phyloP scores from a whole-genome alignment of 345 rosid species.

The Hirschfeldia incana region DNA sequence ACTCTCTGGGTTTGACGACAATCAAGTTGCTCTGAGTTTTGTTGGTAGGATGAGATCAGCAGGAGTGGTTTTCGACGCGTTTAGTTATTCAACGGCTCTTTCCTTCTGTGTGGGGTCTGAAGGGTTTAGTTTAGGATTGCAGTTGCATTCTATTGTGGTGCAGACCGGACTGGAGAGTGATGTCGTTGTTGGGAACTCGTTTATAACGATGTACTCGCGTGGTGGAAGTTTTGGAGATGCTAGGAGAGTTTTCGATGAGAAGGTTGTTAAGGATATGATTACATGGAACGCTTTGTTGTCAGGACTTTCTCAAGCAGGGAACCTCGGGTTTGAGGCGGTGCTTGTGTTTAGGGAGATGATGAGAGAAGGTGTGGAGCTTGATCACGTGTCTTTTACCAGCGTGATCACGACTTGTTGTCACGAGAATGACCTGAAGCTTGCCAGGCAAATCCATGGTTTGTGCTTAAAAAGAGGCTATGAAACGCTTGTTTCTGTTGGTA shows the following conservation, averaged over 20 bases:
- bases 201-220: constrained; percentile 69
- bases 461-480: constrained; percentile 64
- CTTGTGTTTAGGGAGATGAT: constrained; percentile 58
- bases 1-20: constrained; percentile 67
- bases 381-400: constrained; percentile 81
- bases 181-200: constrained; percentile 72
- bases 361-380: constrained; percentile 62
- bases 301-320: constrained; percentile 72
- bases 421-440: constrained; percentile 58
- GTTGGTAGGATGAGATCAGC: constrained; percentile 52
- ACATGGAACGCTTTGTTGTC: constrained; percentile 89
- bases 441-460: constrained; percentile 78
- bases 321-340: constrained; percentile 57
- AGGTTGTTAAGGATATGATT: constrained; percentile 64
- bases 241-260: constrained; percentile 63
- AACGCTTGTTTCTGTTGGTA: constrained; percentile 60
- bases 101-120: constrained; percentile 54
- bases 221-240: constrained; percentile 56
- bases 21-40: constrained; percentile 53
- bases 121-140: constrained; percentile 65
- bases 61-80: constrained; percentile 62
- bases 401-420: constrained; percentile 77
- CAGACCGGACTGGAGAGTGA: constrained; percentile 62
- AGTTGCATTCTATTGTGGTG: constrained; percentile 57
- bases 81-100: constrained; percentile 60